Percentiles rank a stretch among this genome's conserved stretches.
These are phyloP conservation scores for Termitomyces eurrhizus DNA, from an alignment of 768 basidiomycete genomes.

Conservation along the genomic window DNA sequence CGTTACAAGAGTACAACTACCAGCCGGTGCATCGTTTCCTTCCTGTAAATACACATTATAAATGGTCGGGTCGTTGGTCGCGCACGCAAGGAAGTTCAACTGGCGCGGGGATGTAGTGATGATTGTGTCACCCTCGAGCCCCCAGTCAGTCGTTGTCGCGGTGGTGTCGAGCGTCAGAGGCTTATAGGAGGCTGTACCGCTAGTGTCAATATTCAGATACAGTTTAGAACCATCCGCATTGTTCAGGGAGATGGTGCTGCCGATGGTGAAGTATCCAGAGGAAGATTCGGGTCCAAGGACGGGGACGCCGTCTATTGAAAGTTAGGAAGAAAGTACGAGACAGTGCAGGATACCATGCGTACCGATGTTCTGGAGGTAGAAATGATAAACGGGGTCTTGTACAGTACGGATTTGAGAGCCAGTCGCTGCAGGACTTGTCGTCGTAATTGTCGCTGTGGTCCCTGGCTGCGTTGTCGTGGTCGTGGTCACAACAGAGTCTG, in stretches of 20 bases:
- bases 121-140: slow-evolving; percentile 56
- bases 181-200: slow-evolving; percentile 43
- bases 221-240: slow-evolving; percentile 35
- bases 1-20: slow-evolving; percentile 34
- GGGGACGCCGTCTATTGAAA: slow-evolving; percentile 37
- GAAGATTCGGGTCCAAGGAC: slow-evolving; percentile 50
- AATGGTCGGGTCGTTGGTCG: slow-evolving; percentile 34
- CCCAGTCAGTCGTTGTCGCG: slow-evolving; percentile 51
- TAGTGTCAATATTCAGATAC: slow-evolving; percentile 45
- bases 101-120: slow-evolving; percentile 48
- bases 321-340: not conserved
- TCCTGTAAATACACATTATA: slow-evolving; percentile 49
- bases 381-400: slow-evolving; percentile 50
- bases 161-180: slow-evolving; percentile 40
- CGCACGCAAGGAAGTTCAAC: slow-evolving; percentile 53
- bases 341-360: slow-evolving; percentile 8
- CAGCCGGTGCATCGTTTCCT: slow-evolving; percentile 44
- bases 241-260: slow-evolving; percentile 42
- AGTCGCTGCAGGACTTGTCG: slow-evolving; percentile 32
- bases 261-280: slow-evolving; percentile 48
- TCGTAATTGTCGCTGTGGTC: slow-evolving; percentile 25
- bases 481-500: slow-evolving; percentile 27
- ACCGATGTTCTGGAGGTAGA: slow-evolving; percentile 52
- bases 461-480: slow-evolving; percentile 26
- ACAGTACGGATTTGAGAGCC: slow-evolving; percentile 51